Percentiles rank a stretch among this genome's conserved stretches.
These are phyloP conservation scores for Cladosporium austrohemisphaericum DNA, from an alignment of 2,329 filamentous ascomycete genomes.

Conservation along the genomic window DNA sequence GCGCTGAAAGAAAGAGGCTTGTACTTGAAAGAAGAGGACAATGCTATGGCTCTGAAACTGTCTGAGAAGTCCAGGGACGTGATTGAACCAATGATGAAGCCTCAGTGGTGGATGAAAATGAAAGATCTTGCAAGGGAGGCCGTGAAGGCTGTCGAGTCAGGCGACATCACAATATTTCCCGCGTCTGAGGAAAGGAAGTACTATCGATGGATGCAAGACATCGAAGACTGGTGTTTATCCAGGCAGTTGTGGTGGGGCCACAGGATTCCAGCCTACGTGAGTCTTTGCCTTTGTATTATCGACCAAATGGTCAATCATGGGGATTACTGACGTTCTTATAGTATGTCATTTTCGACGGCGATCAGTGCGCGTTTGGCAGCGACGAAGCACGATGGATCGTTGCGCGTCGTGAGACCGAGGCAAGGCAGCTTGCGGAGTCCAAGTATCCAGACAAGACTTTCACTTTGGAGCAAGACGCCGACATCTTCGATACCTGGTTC, in stretches of 20 bases:
- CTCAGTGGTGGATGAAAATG: constrained; percentile 98
- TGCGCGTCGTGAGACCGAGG: constrained; percentile 74
- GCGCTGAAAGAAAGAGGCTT: constrained; percentile 80
- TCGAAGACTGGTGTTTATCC: constrained; percentile 94
- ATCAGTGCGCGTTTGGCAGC: neutral
- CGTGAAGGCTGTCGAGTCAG: constrained; percentile 73
- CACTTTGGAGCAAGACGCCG: constrained; percentile 72
- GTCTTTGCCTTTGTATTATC: neutral
- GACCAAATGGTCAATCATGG: neutral
- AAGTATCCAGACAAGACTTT: constrained; percentile 80
- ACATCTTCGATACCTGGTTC: constrained; percentile 96
- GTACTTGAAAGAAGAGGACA: constrained; percentile 91
- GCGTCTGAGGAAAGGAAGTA: constrained; percentile 81
- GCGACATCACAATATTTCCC: constrained; percentile 79
- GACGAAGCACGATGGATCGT: constrained; percentile 62
- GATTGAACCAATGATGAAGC: constrained; percentile 91
- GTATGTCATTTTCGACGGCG: neutral
- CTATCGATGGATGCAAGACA: constrained; percentile 77
- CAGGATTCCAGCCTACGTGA: constrained; percentile 74
- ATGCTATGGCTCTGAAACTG: constrained; percentile 87
- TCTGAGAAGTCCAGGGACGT: constrained; percentile 87
- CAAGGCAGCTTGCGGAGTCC: constrained; percentile 71
- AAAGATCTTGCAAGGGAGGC: constrained; percentile 74
- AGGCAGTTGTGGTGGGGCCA: constrained; percentile 97
- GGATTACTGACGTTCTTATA: neutral